Evolutionary conservation across 208 protist species (phyloP).

Genomic region (Leishmania braziliensis): DNA sequence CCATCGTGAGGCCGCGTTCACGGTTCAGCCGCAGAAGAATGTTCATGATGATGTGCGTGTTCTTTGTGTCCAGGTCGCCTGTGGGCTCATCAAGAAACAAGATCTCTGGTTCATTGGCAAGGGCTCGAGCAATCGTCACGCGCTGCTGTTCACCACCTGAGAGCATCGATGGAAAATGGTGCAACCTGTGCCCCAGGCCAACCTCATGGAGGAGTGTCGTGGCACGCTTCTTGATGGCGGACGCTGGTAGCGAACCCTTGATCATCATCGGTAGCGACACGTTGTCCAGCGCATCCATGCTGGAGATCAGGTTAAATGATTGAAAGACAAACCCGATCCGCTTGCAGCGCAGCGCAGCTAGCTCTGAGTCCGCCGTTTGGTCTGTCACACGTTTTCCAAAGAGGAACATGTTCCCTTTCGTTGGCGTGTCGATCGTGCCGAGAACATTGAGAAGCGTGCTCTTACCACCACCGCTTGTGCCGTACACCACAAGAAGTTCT

Average conservation of each 20-base stretch:
- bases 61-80: conserved; percentile 96
- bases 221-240: conserved; percentile 73
- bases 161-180: conserved; percentile 93
- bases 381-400: conserved; percentile 81
- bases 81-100: conserved; percentile 96
- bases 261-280: conserved; percentile 97
- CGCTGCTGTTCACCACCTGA: conserved; percentile 97
- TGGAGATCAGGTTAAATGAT: conserved; percentile 96
- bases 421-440: conserved; percentile 97
- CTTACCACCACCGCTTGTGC: conserved; percentile 96
- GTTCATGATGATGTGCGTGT: conserved; percentile 95
- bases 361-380: conserved; percentile 69
- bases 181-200: conserved; percentile 84
- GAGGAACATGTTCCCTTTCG: conserved; percentile 94
- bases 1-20: conserved; percentile 89
- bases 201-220: conserved; percentile 81
- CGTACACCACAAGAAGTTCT: conserved; percentile 95
- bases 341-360: conserved; percentile 71
- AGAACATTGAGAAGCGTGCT: conserved; percentile 97
- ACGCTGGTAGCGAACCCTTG: conserved; percentile 55
- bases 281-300: conserved; percentile 94
- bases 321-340: conserved; percentile 97
- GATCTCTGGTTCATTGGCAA: conserved; percentile 94
- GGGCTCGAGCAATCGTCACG: conserved; percentile 95
- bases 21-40: conserved; percentile 93